These are phyloP conservation scores for Tolypocladium tropicale DNA, from an alignment of 2,329 filamentous ascomycete species.

Conservation along the genomic window DNA sequence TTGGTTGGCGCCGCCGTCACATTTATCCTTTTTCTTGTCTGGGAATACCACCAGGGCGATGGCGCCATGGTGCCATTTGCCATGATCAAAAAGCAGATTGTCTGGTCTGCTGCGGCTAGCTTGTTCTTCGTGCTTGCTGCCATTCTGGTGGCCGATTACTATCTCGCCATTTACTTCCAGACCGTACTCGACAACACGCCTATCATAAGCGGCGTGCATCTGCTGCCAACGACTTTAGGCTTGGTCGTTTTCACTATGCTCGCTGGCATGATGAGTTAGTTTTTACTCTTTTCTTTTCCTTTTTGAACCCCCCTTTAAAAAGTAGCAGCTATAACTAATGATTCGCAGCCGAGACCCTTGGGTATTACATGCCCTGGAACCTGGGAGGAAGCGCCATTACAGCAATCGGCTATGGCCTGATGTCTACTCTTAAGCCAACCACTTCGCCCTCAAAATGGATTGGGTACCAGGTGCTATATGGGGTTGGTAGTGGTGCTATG, in stretches of 20 bases:
- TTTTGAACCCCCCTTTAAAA: background rate
- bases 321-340: background rate
- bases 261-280: background rate
- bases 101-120: background rate
- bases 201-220: background rate
- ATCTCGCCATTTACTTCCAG: background rate
- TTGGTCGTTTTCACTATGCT: background rate
- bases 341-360: background rate
- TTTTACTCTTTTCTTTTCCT: background rate
- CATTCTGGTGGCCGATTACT: background rate
- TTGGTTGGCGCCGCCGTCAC: background rate
- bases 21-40: background rate
- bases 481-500: background rate
- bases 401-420: background rate
- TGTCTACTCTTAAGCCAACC: background rate
- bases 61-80: no score
- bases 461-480: background rate
- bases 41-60: background rate
- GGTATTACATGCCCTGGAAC: background rate
- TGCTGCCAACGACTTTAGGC: background rate
- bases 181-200: background rate
- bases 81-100: no score
- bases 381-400: background rate
- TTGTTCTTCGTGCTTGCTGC: background rate
- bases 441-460: background rate